These are phyloP conservation scores for Cairneyella variabilis DNA, from an alignment of 495 filamentous ascomycete genomes.

Conservation along the genomic window DNA sequence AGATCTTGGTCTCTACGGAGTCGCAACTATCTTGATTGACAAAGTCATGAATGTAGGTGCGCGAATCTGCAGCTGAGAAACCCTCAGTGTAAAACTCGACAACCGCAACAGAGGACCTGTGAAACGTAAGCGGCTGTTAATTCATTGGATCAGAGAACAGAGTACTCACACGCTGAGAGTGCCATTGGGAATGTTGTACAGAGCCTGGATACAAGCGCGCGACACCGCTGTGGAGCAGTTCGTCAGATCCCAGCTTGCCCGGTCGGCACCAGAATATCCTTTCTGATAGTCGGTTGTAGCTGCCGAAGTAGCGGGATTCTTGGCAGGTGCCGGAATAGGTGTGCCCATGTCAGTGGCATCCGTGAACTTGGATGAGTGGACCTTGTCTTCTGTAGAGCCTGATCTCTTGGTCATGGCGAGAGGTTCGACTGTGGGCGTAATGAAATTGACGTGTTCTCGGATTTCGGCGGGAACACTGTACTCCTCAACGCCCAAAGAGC, in stretches of 20 bases:
- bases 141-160: background rate
- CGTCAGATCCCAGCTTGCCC: conserved; percentile 20
- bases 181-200: conserved; percentile 11
- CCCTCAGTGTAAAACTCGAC: background rate
- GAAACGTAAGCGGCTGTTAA: background rate
- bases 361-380: background rate
- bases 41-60: background rate
- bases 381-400: background rate
- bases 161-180: conserved; percentile 1
- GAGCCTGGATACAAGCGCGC: conserved; percentile 8
- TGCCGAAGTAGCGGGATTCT: no score
- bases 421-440: conserved; percentile 20
- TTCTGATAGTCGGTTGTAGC: no score
- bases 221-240: conserved; percentile 9
- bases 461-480: conserved; percentile 25
- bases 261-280: background rate
- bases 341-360: background rate
- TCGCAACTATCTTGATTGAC: background rate
- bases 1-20: background rate
- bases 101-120: background rate
- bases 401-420: background rate
- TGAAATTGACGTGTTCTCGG: conserved; percentile 22
- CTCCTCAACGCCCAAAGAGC: conserved; percentile 22
- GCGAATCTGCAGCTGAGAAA: background rate
- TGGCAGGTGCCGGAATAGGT: no score